Percentiles rank a stretch among this genome's conserved stretches.
phyloP scores from a whole-genome alignment of 345 rosid species.

The Dimocarpus longan region DNA sequence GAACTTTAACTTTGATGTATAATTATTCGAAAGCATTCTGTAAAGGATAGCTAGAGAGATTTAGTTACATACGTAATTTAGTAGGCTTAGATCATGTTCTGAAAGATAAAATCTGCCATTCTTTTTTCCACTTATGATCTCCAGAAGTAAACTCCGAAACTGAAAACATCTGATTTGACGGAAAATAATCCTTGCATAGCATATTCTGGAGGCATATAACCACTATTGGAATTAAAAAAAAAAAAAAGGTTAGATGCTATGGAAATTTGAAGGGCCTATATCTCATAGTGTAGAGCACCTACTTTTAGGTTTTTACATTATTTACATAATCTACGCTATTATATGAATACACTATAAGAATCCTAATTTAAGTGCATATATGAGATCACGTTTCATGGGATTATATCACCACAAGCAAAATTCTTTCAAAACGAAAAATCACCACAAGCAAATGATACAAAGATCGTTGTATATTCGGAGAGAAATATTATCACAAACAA shows the following conservation, averaged over 20 bases:
- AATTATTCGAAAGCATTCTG: neutral
- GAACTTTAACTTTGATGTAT: neutral
- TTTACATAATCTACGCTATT: too few relatives aligned
- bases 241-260: neutral
- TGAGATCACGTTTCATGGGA: neutral
- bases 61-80: conserved; percentile 12
- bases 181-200: conserved; percentile 20
- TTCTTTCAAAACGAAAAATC: too few relatives aligned
- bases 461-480: too few relatives aligned
- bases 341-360: too few relatives aligned
- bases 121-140: conserved; percentile 13
- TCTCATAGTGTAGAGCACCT: too few relatives aligned
- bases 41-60: neutral
- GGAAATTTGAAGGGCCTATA: neutral
- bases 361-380: too few relatives aligned
- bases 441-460: neutral
- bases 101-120: neutral
- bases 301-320: too few relatives aligned
- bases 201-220: conserved; percentile 24
- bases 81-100: conserved; percentile 12
- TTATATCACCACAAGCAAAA: too few relatives aligned
- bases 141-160: conserved; percentile 25
- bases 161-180: conserved; percentile 9
- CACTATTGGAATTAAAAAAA: neutral
- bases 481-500: too few relatives aligned